Evolutionary conservation across 2,329 filamentous ascomycete species (phyloP), one percentile per base, ranked within the genome.

Genomic region (Diplodia corticola): DNA sequence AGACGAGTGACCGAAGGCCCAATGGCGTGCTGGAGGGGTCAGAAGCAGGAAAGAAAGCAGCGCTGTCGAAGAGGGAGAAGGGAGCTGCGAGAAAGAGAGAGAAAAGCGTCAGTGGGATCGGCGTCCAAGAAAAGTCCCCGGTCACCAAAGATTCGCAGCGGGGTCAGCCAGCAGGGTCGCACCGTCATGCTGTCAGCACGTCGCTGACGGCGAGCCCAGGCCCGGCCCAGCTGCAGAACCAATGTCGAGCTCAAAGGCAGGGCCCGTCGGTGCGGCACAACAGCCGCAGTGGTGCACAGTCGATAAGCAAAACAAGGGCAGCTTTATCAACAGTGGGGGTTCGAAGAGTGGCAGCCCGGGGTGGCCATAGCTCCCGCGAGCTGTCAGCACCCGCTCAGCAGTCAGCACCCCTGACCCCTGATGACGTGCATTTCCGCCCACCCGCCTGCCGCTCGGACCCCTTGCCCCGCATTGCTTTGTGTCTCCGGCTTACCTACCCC

Each of bases 281-380:
- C 49, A 24, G 24, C 40, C n/a, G 20, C 40, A 6, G 24, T 12
- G 7, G 12, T 7, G 12, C 53, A 22, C 35, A 28, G 24, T 30
- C 30, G 55, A 59, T 59, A 57, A 26, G 51, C 15, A 35, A 35
- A 28, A 37, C 17, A 12, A 9, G 10, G 48, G 22, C 22, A 50
- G 48, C 22, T 50, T 35, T 54, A 54, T 54, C 51, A 54, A 35
- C n/a, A 54, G 51, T 54, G 51, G 20, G 48, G 48, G 4, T 17
- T 1, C 17, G 17, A 44, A 44, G 40, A 44, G 50, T 55, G 51
- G 51, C 30, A 20, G 73, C n/a, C n/a, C n/a, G n/a, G 76, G 49
- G 78, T 61, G 57, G 78, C 80, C 0, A 83, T 84, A 69, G 81
- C 82, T 2, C 80, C 80, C 30, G 80, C n/a, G n/a, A n/a, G n/a